phyloP scores from a whole-genome alignment of 2,329 filamentous ascomycete genomes.

The Proliferodiscus dingleyae region DNA sequence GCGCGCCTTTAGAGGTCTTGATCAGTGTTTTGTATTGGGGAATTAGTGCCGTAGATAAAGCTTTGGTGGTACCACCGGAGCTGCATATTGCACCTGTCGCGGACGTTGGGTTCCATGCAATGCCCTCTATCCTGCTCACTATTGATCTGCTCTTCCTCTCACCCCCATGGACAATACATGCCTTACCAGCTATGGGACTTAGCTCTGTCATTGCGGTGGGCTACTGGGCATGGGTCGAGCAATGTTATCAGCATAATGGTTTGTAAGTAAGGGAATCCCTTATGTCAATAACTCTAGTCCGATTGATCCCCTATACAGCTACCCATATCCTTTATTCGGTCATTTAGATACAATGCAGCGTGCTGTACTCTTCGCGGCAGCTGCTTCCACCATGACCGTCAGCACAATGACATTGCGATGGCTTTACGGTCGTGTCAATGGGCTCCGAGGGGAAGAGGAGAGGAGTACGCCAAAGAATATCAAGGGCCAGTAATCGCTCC shows the following conservation, averaged over 20 bases:
- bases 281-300: background rate
- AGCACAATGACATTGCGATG: slow-evolving; percentile 66
- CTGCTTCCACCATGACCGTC: slow-evolving; percentile 65
- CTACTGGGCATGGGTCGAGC: slow-evolving; percentile 76
- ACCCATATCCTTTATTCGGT: slow-evolving; percentile 82
- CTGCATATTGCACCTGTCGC: slow-evolving; percentile 50
- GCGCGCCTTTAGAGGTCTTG: slow-evolving; percentile 65
- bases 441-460: slow-evolving; percentile 39
- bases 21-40: slow-evolving; percentile 72
- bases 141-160: slow-evolving; percentile 64
- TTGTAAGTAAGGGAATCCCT: slow-evolving; percentile 40
- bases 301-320: slow-evolving; percentile 44
- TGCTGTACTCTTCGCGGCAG: slow-evolving; percentile 61
- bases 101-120: slow-evolving; percentile 62
- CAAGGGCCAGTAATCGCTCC: slow-evolving; percentile 21
- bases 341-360: slow-evolving; percentile 62
- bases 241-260: slow-evolving; percentile 63
- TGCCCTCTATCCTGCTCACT: slow-evolving; percentile 59
- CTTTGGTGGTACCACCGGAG: slow-evolving; percentile 48
- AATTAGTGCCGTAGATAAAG: slow-evolving; percentile 50
- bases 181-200: slow-evolving; percentile 53
- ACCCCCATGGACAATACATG: slow-evolving; percentile 65
- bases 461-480: slow-evolving; percentile 21
- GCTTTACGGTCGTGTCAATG: slow-evolving; percentile 64
- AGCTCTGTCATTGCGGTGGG: slow-evolving; percentile 55